These are phyloP conservation scores for Plasmodium knowlesi DNA, from an alignment of 169 alveolate species.

Conservation along the genomic window DNA sequence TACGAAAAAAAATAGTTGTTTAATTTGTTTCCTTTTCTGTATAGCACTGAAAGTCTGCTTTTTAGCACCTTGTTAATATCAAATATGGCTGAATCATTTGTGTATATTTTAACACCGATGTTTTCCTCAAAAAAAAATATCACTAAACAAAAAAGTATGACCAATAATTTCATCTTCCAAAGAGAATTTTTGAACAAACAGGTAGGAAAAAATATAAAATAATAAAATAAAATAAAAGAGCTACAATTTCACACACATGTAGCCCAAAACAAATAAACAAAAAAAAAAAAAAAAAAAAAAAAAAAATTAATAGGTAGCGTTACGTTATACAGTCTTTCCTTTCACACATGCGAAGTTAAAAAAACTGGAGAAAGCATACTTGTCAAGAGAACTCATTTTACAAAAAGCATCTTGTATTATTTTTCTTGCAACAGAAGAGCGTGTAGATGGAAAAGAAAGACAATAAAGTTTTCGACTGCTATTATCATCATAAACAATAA, in stretches of 20 bases:
- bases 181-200: constrained; percentile 30
- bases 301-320: background rate
- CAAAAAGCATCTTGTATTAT: constrained; percentile 48
- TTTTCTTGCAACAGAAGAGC: constrained; percentile 10
- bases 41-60: constrained; percentile 32
- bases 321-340: constrained; percentile 5
- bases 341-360: background rate
- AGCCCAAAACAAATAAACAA: background rate
- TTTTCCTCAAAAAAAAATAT: constrained; percentile 67
- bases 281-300: background rate
- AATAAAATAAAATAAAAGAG: constrained; percentile 9
- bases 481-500: constrained; percentile 42
- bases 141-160: constrained; percentile 42
- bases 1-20: constrained; percentile 73
- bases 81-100: constrained; percentile 71
- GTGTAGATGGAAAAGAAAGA: background rate
- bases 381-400: constrained; percentile 28
- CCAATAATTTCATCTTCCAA: constrained; percentile 55
- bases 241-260: constrained; percentile 1
- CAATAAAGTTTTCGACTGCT: background rate
- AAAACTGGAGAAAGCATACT: background rate
- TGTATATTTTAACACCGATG: constrained; percentile 43
- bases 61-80: constrained; percentile 51
- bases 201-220: background rate
- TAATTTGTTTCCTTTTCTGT: constrained; percentile 73